Base-by-base conservation (phyloP, 73 alveolate species). In the Durusdinium trenchii region DNA sequence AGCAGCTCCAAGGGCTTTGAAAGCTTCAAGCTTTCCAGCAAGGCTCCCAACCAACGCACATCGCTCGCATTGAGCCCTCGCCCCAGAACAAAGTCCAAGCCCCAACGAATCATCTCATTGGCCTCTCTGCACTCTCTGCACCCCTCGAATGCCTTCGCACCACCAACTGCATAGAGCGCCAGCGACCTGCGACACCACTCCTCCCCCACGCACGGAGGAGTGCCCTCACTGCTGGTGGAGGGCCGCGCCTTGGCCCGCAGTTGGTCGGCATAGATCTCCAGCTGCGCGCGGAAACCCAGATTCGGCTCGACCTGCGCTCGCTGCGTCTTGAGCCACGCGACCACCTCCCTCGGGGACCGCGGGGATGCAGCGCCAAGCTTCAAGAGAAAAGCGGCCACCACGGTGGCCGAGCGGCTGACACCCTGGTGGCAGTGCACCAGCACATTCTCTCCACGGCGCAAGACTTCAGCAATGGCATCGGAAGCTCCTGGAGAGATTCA, bases 361-460 rank as follows among this genome's bases (percentile, higher is more conserved):
- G 6, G 47, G 30, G 64, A 79, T 32, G 46, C 67, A 61, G 7
- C 90, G 52, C 64, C 9, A 32, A 46, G 90, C 48, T 47, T 43
- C 67, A 79, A 46, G 46, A 79, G 90, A 79, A 79, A 79, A 10
- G 69, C 90, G 30, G 90, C 90, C 1, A 43, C 35, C 35, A 79
- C 35, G 69, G 90, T 79, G 67, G 64, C 90, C 9, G 90, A 79
- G 26, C 90, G 90, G 30, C 90, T 79, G 90, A 79, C 47, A 35
- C 90, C 90, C n/a, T 79, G 90, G 30, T 46, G 61, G n/a, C 90
- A 79, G 48, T 79, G 90, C 90, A 79, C 90, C 90, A 79, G 48
- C 3, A 79, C 90, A 47, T 47, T 79, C 67, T 47, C 90, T 4
- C 90, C 90, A 28, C 32, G 61, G 47, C 64, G 32, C 90, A 79